Evolutionary conservation across 805 yeast genomes (phyloP).

Genomic region (Cyberlindnera euphorbiae): DNA sequence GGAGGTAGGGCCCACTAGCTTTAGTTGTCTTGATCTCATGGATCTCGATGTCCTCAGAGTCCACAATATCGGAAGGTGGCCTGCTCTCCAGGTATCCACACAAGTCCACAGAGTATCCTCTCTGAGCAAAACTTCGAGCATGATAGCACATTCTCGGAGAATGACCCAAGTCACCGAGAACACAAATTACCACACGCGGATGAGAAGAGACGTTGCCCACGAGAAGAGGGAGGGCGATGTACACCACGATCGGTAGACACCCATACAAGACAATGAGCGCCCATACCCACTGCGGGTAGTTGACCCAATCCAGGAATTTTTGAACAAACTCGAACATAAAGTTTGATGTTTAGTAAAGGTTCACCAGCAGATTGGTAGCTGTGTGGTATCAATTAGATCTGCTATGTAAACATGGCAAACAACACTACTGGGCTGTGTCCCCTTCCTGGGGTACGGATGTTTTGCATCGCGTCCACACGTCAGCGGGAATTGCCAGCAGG

Average conservation of each 20-base stretch:
- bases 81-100: constrained; percentile 74
- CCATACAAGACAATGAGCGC: constrained; percentile 42
- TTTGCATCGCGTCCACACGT: constrained; percentile 1
- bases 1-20: constrained; percentile 42
- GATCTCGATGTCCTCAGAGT: constrained; percentile 48
- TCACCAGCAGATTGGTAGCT: too few relatives aligned
- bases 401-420: too few relatives aligned
- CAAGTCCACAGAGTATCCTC: constrained; percentile 70
- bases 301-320: constrained; percentile 16
- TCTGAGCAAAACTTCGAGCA: constrained; percentile 65
- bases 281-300: constrained; percentile 38
- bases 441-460: not conserved
- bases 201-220: constrained; percentile 32
- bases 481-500: too few relatives aligned
- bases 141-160: constrained; percentile 95
- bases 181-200: constrained; percentile 68
- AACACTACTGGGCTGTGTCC: too few relatives aligned
- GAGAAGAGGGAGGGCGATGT: constrained; percentile 31
- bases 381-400: too few relatives aligned
- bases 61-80: constrained; percentile 46
- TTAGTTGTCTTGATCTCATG: constrained; percentile 37
- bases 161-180: constrained; percentile 89
- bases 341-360: too few relatives aligned
- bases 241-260: constrained; percentile 31
- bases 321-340: not conserved